These are phyloP conservation scores for Talaromyces verruculosus DNA, from an alignment of 2,329 filamentous ascomycete genomes.

Conservation along the genomic window DNA sequence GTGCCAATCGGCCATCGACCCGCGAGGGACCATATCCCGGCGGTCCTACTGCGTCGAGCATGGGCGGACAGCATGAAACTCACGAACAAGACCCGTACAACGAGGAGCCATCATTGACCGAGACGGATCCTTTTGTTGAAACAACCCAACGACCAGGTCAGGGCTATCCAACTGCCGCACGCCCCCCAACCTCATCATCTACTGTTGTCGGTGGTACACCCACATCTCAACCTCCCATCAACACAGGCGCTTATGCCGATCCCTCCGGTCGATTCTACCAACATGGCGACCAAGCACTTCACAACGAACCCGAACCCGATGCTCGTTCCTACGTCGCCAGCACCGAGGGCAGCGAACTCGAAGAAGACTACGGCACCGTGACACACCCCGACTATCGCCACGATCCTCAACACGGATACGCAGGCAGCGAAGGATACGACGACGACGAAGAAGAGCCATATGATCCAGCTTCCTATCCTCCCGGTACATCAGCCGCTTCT, in stretches of 20 bases:
- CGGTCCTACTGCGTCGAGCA: slow-evolving; percentile 33
- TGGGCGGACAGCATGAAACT: slow-evolving; percentile 32
- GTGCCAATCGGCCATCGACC: slow-evolving; percentile 46
- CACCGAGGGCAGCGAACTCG: slow-evolving; percentile 58
- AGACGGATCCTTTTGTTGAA: slow-evolving; percentile 64
- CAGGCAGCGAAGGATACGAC: slow-evolving; percentile 57
- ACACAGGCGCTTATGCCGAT: slow-evolving; percentile 22
- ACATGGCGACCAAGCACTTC: slow-evolving; percentile 37
- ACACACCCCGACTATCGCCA: slow-evolving; percentile 58
- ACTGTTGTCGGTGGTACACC: slow-evolving; percentile 29
- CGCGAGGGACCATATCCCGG: slow-evolving; percentile 47
- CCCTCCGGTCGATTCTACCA: slow-evolving; percentile 40
- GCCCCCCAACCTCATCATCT: slow-evolving; percentile 33
- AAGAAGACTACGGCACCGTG: slow-evolving; percentile 65
- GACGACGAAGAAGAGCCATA: slow-evolving; percentile 48
- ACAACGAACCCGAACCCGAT: slow-evolving; percentile 45
- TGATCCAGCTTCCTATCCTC: slow-evolving; percentile 27
- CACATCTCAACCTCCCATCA: slow-evolving; percentile 25
- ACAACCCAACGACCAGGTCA: slow-evolving; percentile 23
- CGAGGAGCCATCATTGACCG: slow-evolving; percentile 55
- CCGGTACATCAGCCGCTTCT: slow-evolving; percentile 28
- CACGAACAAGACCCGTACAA: slow-evolving; percentile 52
- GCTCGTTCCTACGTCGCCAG: slow-evolving; percentile 52
- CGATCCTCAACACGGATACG: slow-evolving; percentile 57
- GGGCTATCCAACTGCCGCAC: slow-evolving; percentile 37